phyloP scores from a whole-genome alignment of 164 flowering plant genomes.

The Hamamelis virginiana region DNA sequence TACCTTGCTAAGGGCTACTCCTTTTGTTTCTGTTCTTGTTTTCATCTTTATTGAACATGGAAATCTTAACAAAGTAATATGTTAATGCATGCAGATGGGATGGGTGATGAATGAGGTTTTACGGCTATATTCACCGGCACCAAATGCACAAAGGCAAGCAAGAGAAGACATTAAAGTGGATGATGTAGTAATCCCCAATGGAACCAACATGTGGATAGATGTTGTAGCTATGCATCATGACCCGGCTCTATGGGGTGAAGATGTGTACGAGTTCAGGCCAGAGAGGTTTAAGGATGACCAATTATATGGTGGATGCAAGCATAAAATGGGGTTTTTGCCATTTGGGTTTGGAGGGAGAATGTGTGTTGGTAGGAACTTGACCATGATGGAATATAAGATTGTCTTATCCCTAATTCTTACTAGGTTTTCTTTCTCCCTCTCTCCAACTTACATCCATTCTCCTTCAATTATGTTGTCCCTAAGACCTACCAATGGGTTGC shows the following conservation, averaged over 20 bases:
- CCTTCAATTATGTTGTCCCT: conserved; percentile 68
- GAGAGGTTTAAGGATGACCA: conserved; percentile 65
- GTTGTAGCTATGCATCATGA: conserved; percentile 82
- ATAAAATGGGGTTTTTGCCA: conserved; percentile 86
- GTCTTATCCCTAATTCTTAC: conserved; percentile 54
- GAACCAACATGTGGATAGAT: conserved; percentile 94
- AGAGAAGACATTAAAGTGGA: conserved; percentile 65
- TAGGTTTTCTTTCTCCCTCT: conserved; percentile 63
- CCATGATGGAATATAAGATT: conserved; percentile 75
- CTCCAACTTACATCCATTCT: conserved; percentile 63
- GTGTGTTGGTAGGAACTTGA: conserved; percentile 78
- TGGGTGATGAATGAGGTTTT: conserved; percentile 86
- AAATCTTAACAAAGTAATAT: too few relatives aligned
- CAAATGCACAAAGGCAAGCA: conserved; percentile 80
- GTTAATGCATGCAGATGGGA: conserved; percentile 60
- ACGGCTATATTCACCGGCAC: conserved; percentile 78
- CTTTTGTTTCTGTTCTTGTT: too few relatives aligned
- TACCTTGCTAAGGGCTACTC: too few relatives aligned
- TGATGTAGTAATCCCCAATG: conserved; percentile 49
- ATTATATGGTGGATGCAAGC: conserved; percentile 72
- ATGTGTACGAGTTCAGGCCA: conserved; percentile 74
- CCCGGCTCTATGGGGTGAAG: conserved; percentile 66
- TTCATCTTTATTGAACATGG: too few relatives aligned
- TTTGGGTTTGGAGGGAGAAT: conserved; percentile 94
- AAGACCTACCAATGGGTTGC: conserved; percentile 63